Evolutionary conservation across 2,329 filamentous ascomycete species (phyloP), one percentile per base, ranked within the genome.

Genomic region (Emergomyces orientalis): DNA sequence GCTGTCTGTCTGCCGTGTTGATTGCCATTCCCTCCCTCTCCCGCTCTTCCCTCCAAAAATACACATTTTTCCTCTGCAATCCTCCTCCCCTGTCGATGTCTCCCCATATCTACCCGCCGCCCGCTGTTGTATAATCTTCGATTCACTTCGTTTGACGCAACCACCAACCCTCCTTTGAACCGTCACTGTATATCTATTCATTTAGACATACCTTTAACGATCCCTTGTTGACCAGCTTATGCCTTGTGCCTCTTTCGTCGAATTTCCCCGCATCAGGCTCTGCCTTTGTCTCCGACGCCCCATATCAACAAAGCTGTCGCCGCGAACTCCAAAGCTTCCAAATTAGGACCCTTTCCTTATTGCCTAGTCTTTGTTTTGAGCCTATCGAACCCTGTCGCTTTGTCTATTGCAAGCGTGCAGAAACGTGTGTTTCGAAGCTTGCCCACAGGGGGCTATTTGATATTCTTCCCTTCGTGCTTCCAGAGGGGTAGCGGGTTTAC

Each of bases 401-500:
- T 59, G 56, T 59, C 22, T 19, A 39, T 39, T 55, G 19, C 30
- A 56, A 56, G 54, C 17, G 41, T 59, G 17, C 37, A 45, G 25
- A 14, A 32, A 17, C 34, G 37, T 47, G 39, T 45, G 25, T 45
- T 45, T 59, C 56, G 39, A 59, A 30, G 9, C 25, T 17, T 17
- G 22, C 3, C 13, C 13, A 41, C 14, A 59, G 3, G 6, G 6
- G 6, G 11, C 39, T 45, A 45, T 32, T 45, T 45, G n/a, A 45
- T 32, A 47, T 30, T 11, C 56, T 37, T 37, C 55, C 30, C 30
- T 22, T 47, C 56, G 56, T 30, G 14, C 58, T 51, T 37, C 57
- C 25, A 25, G n/a, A 60, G 45, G 58, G 41, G 58, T 52, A n/a
- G 58, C 30, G 58, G 58, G n/a, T 22, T 49, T 52, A 60, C 32